Evolutionary conservation across 805 yeast species (phyloP).

Genomic region (Schizosaccharomyces cryophilus): DNA sequence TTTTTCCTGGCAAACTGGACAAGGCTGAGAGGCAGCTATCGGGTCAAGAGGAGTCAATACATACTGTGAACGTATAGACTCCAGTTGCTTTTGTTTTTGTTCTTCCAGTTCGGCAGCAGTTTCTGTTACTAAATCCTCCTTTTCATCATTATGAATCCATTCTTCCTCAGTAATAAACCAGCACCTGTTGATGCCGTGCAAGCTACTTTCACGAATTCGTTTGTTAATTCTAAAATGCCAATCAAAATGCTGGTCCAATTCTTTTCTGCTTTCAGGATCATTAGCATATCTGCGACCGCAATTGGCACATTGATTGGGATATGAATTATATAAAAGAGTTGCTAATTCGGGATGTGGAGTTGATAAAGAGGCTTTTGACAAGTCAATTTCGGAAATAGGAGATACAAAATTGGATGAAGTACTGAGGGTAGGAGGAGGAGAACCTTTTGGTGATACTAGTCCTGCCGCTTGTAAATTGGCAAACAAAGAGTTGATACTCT

Average conservation of each 20-base stretch:
- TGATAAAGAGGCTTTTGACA: not conserved
- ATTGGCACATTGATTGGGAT: slow-evolving; percentile 60
- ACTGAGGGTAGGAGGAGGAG: not conserved
- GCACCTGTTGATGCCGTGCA: slow-evolving; percentile 37
- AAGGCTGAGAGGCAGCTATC: slow-evolving; percentile 28
- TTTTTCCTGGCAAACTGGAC: slow-evolving; percentile 50
- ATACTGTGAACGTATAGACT: slow-evolving; percentile 17
- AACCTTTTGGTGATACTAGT: not conserved
- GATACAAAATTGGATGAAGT: not conserved
- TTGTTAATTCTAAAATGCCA: slow-evolving; percentile 92
- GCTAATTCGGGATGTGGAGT: slow-evolving; percentile 14
- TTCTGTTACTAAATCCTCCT: slow-evolving; percentile 6
- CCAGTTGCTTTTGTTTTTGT: slow-evolving; percentile 6
- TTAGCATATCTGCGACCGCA: slow-evolving; percentile 71
- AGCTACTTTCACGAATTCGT: slow-evolving; percentile 28
- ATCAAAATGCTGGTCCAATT: slow-evolving; percentile 51
- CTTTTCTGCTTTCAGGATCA: slow-evolving; percentile 27
- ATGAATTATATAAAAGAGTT: slow-evolving; percentile 25
- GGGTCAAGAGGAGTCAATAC: slow-evolving; percentile 46
- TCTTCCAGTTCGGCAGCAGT: slow-evolving; percentile 4
- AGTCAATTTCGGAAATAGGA: not conserved
- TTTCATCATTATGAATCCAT: slow-evolving; percentile 18
- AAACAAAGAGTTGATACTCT: not conserved
- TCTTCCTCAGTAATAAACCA: slow-evolving; percentile 57
- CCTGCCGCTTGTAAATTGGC: not conserved